Evolutionary conservation across 371 early-diverging fungal species (phyloP).

Genomic region (Aphelidium insulamus): DNA sequence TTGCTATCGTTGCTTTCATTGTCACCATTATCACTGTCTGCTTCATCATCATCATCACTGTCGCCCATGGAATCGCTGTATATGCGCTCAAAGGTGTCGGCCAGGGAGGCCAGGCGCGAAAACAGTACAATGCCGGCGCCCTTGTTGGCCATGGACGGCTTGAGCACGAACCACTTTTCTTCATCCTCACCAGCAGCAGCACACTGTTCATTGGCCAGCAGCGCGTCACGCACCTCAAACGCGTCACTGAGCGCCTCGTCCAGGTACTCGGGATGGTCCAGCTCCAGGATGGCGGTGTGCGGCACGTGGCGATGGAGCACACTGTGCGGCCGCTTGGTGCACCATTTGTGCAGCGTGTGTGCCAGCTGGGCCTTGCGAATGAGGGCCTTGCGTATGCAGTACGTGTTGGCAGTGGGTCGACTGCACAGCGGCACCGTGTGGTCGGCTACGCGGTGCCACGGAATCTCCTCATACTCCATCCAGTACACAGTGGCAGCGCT

Average conservation of each 20-base stretch:
- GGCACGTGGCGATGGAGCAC: constrained; percentile 26
- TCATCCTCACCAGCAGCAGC: not conserved
- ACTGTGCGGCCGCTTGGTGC: constrained; percentile 23
- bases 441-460: too few relatives aligned
- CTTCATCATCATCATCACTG: constrained; percentile 12
- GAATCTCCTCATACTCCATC: too few relatives aligned
- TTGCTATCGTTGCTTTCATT: constrained; percentile 1
- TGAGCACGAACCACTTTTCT: constrained; percentile 25
- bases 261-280: constrained; percentile 42
- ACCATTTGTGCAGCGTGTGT: constrained; percentile 2
- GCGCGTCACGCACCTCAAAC: constrained; percentile 33
- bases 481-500: too few relatives aligned
- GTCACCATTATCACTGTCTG: constrained; percentile 8
- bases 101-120: constrained; percentile 22
- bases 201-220: constrained; percentile 15
- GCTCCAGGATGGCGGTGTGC: constrained; percentile 38
- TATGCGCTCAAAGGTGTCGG: constrained; percentile 19
- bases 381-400: too few relatives aligned
- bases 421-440: too few relatives aligned
- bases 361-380: too few relatives aligned
- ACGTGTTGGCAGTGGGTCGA: too few relatives aligned
- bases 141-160: constrained; percentile 41
- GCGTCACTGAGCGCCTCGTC: constrained; percentile 47
- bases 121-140: constrained; percentile 43
- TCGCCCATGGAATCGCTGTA: constrained; percentile 4